Percentiles rank a stretch among this genome's conserved stretches.
Conservation (phyloP, 78 protist species). For the Abeoforma whisleri region DNA sequence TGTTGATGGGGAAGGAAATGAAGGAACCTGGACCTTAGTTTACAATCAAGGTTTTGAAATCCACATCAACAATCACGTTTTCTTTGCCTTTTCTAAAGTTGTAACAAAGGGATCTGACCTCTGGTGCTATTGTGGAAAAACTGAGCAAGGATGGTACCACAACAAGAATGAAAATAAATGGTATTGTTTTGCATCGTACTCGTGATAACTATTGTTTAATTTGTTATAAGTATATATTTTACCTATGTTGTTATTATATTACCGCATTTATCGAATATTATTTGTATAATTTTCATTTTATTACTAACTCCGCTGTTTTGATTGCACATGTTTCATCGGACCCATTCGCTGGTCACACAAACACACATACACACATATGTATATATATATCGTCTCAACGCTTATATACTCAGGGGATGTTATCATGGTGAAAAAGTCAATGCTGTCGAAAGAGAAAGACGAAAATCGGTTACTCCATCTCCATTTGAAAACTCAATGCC, state of each 20-base stretch:
- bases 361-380: too few relatives aligned
- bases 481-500: too few relatives aligned
- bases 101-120: neutral
- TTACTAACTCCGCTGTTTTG: too few relatives aligned
- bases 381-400: too few relatives aligned
- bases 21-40: neutral
- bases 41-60: slow-evolving; percentile 26
- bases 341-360: too few relatives aligned
- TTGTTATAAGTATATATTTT: neutral
- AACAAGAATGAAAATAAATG: neutral
- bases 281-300: too few relatives aligned
- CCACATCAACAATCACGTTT: neutral
- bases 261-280: too few relatives aligned
- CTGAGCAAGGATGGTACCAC: neutral
- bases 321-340: too few relatives aligned
- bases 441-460: too few relatives aligned
- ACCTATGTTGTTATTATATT: neutral
- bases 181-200: neutral
- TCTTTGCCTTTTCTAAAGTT: neutral
- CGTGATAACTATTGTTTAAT: neutral
- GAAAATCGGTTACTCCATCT: too few relatives aligned
- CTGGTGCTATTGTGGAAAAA: neutral
- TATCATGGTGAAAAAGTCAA: too few relatives aligned
- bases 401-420: too few relatives aligned
- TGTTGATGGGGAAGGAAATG: neutral